These are phyloP conservation scores for Penicillium simplicissimum DNA, from an alignment of 495 filamentous ascomycete species.

Conservation along the genomic window DNA sequence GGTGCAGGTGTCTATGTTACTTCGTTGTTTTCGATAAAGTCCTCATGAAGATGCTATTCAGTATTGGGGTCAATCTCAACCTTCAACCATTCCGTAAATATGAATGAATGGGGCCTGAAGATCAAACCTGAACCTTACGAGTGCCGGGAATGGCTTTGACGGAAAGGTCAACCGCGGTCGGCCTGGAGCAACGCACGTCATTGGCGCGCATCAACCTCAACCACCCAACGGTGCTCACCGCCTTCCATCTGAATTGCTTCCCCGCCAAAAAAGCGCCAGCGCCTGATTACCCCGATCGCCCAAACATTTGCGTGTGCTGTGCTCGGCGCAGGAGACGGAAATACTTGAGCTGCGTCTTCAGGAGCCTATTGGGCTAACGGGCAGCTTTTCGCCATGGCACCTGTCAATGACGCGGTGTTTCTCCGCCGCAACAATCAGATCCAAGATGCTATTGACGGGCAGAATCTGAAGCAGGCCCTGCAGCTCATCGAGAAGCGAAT, in stretches of 20 bases:
- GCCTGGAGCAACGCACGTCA: background rate
- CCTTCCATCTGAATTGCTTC: slow-evolving; percentile 26
- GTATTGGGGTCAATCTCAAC: too few species aligned
- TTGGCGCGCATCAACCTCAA: background rate
- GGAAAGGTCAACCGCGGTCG: too few species aligned
- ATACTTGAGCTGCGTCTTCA: background rate
- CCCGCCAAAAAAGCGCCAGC: slow-evolving; percentile 32
- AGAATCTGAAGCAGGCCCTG: slow-evolving; percentile 59
- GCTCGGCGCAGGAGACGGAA: slow-evolving; percentile 32
- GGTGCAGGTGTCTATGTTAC: too few species aligned
- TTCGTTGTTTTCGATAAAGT: too few species aligned
- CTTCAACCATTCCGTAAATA: too few species aligned
- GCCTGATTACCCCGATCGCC: background rate
- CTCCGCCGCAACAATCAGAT: slow-evolving; percentile 59
- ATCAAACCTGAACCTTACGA: too few species aligned
- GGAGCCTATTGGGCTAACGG: background rate
- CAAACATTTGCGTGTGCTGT: slow-evolving; percentile 27
- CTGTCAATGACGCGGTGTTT: slow-evolving; percentile 45
- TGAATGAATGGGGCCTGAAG: too few species aligned
- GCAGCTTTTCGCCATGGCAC: slow-evolving; percentile 28
- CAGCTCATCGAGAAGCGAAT: slow-evolving; percentile 60
- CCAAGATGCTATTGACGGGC: slow-evolving; percentile 57
- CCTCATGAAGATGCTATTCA: too few species aligned
- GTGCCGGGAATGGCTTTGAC: too few species aligned
- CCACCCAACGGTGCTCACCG: slow-evolving; percentile 21